Evolutionary conservation across 129 eudicot species (phyloP).

Genomic region (Flaveria trinervia): DNA sequence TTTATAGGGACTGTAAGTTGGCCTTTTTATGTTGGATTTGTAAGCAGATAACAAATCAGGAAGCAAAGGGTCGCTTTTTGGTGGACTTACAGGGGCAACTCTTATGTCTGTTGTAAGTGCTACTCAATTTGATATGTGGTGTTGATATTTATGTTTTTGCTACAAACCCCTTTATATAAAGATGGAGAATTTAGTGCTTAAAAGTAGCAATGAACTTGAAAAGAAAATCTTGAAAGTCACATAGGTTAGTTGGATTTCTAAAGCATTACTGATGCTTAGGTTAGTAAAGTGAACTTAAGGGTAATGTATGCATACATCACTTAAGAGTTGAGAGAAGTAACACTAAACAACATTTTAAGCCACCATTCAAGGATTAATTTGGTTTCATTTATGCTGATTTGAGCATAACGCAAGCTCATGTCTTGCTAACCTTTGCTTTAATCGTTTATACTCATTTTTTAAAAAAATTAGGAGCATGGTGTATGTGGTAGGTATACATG

Average conservation of each 20-base stretch:
- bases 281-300: not conserved
- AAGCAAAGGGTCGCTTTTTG: constrained; percentile 59
- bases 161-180: not conserved
- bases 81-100: constrained; percentile 52
- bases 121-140: not conserved
- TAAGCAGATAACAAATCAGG: constrained; percentile 45
- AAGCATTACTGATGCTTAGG: not conserved
- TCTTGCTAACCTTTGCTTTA: not conserved
- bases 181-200: too few species aligned
- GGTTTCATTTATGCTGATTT: not conserved
- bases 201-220: too few species aligned
- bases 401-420: not conserved
- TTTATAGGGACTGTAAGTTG: not conserved
- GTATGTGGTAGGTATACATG: not conserved
- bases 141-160: not conserved
- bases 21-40: not conserved
- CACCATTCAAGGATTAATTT: not conserved
- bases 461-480: not conserved
- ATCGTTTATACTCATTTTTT: not conserved
- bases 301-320: not conserved
- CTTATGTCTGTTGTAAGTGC: constrained; percentile 50
- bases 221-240: too few species aligned
- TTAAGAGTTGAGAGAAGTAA: too few species aligned
- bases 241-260: not conserved
- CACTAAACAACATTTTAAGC: too few species aligned